Base-by-base conservation (phyloP, 2,329 filamentous ascomycete species). In the Aspergillus sp. region DNA sequence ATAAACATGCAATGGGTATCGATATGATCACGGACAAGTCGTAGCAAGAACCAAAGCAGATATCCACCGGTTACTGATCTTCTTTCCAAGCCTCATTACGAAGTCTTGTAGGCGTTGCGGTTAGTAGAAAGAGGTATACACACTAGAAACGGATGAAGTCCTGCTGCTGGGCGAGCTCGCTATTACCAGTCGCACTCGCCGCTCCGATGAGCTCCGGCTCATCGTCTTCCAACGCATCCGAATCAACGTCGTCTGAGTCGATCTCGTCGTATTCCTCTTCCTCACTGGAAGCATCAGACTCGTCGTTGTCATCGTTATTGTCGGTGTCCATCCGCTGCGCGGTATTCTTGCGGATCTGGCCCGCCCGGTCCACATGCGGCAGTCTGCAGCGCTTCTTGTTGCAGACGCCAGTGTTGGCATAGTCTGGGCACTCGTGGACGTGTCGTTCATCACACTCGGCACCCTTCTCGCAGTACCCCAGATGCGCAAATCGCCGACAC, bases 361-460 rank as follows among this genome's bases (percentile, higher is more conserved):
- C 91, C 69, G 91, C 91, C 74, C 89, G 86, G 76, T 94, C 89
- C 69, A 93, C 85, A 75, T 99, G 94, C 54, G 86, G 88, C 50
- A 96, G 82, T 69, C 88, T 88, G 78, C 93, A 97, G 60, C 87
- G 86, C 73, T 87, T 85, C 70, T 83, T 85, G 70, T 85, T 86
- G 83, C 94, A 99, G 57, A 80, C 78, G 64, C 93, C 93, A 55
- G 84, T 90, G 75, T 96, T 96, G 81, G 90, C 89, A 78, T 95
- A 97, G 71, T 96, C 89, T 57, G 94, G 93, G 73, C 94, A 97
- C 73, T 97, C 93, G 74, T 88, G 88, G 53, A 93, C 88, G 76
- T 99, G 94, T 56, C 91, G 88, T 58, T 94, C 85, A 55, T 83
- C 74, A 74, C 94, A 97, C 50, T 80, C 74, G 51, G 82, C 81